A percentile compares a stretch with the other conserved stretches of the same genome.
These are phyloP conservation scores for Ceratobasidium sp. DNA, from an alignment of 1,284 basidiomycete genomes.

Conservation along the genomic window DNA sequence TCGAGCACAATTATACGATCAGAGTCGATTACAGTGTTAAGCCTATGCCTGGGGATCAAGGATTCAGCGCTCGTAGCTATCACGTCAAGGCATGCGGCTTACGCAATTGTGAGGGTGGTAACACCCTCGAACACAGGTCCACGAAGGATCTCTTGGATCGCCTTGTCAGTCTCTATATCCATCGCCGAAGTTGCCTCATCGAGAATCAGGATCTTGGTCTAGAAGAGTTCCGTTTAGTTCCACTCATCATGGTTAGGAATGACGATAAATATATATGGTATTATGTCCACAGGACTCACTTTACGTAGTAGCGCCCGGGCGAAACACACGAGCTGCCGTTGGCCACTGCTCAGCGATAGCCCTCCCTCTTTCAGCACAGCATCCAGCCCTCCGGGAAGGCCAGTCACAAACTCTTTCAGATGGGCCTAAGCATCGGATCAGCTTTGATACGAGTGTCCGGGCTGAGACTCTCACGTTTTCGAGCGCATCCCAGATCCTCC, in stretches of 20 bases:
- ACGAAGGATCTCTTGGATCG: conserved; percentile 85
- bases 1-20: conserved; percentile 89
- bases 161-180: conserved; percentile 90
- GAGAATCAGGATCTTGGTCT: conserved; percentile 88
- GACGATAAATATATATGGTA: too few relatives aligned
- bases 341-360: conserved; percentile 85
- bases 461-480: conserved; percentile 66
- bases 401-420: conserved; percentile 79
- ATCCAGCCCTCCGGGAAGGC: conserved; percentile 80
- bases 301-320: conserved; percentile 82
- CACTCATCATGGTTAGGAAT: too few relatives aligned
- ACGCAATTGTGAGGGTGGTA: conserved; percentile 90
- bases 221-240: conserved; percentile 2
- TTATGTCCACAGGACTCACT: conserved; percentile 54
- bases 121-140: conserved; percentile 77
- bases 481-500: conserved; percentile 86
- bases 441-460: too few relatives aligned
- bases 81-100: conserved; percentile 52
- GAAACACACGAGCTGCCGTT: conserved; percentile 88
- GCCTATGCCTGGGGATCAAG: conserved; percentile 72
- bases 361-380: conserved; percentile 86
- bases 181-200: conserved; percentile 93
- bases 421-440: conserved; percentile 60
- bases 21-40: conserved; percentile 93
- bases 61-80: not conserved